These are phyloP conservation scores for Bruguiera hainesii DNA, from an alignment of 441 rosid genomes.

Conservation along the genomic window DNA sequence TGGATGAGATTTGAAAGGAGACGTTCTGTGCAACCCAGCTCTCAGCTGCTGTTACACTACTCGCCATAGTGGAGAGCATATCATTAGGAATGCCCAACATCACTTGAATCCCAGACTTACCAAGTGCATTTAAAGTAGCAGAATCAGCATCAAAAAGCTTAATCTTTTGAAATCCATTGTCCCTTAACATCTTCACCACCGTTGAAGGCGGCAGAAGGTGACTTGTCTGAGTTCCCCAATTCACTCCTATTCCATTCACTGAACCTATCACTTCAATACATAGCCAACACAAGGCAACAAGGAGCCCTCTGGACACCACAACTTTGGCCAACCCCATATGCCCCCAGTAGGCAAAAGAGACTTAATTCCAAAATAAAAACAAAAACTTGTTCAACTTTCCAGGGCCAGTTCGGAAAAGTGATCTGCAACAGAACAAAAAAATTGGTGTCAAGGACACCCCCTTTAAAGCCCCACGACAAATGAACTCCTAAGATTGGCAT, in stretches of 20 bases:
- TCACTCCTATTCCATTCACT: slow-evolving; percentile 39
- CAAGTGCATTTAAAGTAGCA: slow-evolving; percentile 59
- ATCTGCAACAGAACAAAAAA: not conserved
- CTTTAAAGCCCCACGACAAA: not conserved
- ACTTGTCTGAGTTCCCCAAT: slow-evolving; percentile 80
- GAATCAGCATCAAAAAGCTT: slow-evolving; percentile 84
- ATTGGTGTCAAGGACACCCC: not conserved
- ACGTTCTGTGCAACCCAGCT: slow-evolving; percentile 66
- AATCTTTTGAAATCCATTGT: slow-evolving; percentile 70
- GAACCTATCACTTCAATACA: not conserved
- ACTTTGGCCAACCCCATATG: not conserved
- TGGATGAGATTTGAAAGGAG: slow-evolving; percentile 46
- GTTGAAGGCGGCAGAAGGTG: slow-evolving; percentile 61
- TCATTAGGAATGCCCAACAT: slow-evolving; percentile 90
- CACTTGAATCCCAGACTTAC: slow-evolving; percentile 68
- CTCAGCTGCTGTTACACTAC: slow-evolving; percentile 51
- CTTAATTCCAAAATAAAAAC: not conserved
- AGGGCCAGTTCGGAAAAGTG: not conserved
- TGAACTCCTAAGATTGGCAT: not conserved
- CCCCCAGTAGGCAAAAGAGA: not conserved
- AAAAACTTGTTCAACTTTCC: not conserved
- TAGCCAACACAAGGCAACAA: not conserved
- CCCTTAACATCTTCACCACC: slow-evolving; percentile 56
- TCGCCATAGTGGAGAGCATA: slow-evolving; percentile 51
- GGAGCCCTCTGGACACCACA: not conserved